These are phyloP conservation scores for Paramecium biaurelia DNA, from an alignment of 73 alveolate genomes.

Conservation along the genomic window DNA sequence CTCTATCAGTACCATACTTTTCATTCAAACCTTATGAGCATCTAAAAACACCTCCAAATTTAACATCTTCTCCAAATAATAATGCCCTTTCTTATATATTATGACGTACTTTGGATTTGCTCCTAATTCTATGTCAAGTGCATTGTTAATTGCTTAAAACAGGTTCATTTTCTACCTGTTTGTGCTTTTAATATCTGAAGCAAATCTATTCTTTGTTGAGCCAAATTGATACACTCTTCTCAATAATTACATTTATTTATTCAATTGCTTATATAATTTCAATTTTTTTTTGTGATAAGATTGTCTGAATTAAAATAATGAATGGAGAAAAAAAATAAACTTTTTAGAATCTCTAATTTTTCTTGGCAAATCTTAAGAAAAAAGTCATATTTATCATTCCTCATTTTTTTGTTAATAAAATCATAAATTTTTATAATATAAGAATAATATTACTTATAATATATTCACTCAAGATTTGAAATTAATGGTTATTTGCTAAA, in stretches of 20 bases:
- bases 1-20: constrained; percentile 90
- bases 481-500: too few species aligned
- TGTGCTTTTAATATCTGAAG: constrained; percentile 34
- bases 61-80: constrained; percentile 95
- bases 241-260: background rate
- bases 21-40: constrained; percentile 86
- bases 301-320: background rate
- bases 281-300: background rate
- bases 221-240: background rate
- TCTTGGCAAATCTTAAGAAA: background rate
- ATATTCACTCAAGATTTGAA: too few species aligned
- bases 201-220: constrained; percentile 52
- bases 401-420: too few species aligned
- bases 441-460: background rate
- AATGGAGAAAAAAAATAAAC: background rate
- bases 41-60: constrained; percentile 96
- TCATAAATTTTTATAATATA: background rate
- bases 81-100: background rate
- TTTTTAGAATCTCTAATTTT: background rate
- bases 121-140: constrained; percentile 78
- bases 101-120: constrained; percentile 67
- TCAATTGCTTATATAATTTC: background rate
- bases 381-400: background rate
- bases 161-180: constrained; percentile 68
- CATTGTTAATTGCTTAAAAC: constrained; percentile 74